Percentiles rank a stretch among this genome's conserved stretches.
Conservation (phyloP, 192 early-diverging fungal genomes). For the Coemansia sp. region DNA sequence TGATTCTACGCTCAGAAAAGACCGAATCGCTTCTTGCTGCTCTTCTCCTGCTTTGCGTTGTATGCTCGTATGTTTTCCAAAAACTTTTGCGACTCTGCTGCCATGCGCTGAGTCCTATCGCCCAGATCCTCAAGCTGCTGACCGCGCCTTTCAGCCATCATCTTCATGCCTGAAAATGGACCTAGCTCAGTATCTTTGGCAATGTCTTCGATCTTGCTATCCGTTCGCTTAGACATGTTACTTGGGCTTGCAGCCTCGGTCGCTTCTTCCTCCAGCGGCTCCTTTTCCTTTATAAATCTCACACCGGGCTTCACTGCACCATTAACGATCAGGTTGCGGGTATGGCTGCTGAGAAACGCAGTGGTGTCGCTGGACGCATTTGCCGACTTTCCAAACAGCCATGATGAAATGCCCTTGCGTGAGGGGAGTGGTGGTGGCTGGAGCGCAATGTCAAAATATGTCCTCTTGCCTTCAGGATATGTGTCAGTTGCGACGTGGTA, state of each 20-base stretch:
- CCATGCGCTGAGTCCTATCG: constrained; percentile 22
- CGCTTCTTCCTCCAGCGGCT: background rate
- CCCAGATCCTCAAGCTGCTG: constrained; percentile 29
- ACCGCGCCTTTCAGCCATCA: constrained; percentile 43
- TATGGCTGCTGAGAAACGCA: constrained; percentile 29
- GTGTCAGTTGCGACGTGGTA: background rate
- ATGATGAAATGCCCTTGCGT: constrained; percentile 46
- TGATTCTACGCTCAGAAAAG: constrained; percentile 30
- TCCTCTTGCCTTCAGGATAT: background rate
- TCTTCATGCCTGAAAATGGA: constrained; percentile 11
- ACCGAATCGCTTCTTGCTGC: constrained; percentile 30
- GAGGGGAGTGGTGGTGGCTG: constrained; percentile 18
- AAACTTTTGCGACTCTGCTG: constrained; percentile 26
- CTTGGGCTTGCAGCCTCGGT: background rate
- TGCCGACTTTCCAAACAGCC: constrained; percentile 40
- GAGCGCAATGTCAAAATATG: constrained; percentile 17
- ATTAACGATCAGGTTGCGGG: constrained; percentile 25
- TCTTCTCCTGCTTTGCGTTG: constrained; percentile 41
- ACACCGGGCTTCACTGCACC: constrained; percentile 30
- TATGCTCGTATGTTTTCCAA: constrained; percentile 41
- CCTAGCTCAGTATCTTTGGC: constrained; percentile 8
- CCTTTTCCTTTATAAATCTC: constrained; percentile 6
- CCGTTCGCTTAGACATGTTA: background rate
- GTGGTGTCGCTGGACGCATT: constrained; percentile 33
- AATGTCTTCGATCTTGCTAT: constrained; percentile 17